Conservation (phyloP, 208 protist genomes). For the Crithidia brevicula region DNA sequence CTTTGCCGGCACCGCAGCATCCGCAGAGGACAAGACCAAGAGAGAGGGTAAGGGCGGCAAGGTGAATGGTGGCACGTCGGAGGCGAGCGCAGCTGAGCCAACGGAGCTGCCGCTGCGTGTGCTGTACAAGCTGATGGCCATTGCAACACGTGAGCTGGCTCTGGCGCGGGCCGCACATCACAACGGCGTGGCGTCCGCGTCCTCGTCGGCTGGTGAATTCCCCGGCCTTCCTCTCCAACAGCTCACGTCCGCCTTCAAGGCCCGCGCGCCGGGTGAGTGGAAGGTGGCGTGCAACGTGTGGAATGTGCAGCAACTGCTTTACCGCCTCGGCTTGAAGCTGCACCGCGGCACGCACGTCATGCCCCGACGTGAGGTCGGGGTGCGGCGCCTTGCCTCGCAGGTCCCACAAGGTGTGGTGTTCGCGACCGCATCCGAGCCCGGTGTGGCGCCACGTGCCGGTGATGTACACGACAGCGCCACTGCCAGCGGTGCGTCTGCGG, state of each 20-base stretch:
- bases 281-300: conserved; percentile 66
- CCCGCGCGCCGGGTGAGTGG: conserved; percentile 60
- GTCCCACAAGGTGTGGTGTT: conserved; percentile 22
- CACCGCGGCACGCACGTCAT: conserved; percentile 38
- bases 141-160: conserved; percentile 41
- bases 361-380: conserved; percentile 61
- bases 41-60: no score
- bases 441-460: background rate
- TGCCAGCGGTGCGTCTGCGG: no score
- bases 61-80: conserved; percentile 7
- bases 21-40: background rate
- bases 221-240: conserved; percentile 33
- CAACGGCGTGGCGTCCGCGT: background rate
- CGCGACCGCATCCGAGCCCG: conserved; percentile 10
- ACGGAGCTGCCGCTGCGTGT: conserved; percentile 44
- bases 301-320: conserved; percentile 85
- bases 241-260: conserved; percentile 45
- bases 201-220: background rate
- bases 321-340: conserved; percentile 77
- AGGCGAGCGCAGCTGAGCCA: background rate
- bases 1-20: conserved; percentile 49
- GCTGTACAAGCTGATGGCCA: conserved; percentile 51
- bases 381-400: conserved; percentile 24
- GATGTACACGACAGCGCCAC: no score
- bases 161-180: conserved; percentile 4